Conservation (phyloP, 441 rosid genomes). For the Erodium moschatum region DNA sequence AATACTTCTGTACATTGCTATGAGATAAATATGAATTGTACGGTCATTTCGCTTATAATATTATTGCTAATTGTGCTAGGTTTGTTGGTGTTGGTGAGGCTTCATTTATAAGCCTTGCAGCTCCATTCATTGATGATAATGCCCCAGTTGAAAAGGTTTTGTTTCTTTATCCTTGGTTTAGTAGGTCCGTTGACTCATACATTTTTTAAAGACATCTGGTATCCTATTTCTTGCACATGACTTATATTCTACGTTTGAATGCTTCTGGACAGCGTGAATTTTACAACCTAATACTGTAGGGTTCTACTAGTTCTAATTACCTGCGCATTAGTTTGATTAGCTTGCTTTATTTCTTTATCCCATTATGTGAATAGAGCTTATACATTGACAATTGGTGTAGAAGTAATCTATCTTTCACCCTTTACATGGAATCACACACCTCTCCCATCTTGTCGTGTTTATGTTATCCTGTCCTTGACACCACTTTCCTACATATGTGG, state of each 20-base stretch:
- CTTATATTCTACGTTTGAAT: not conserved
- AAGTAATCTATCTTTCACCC: not conserved
- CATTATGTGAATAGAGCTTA: not conserved
- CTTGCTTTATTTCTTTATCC: not conserved
- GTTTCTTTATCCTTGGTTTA: conserved; percentile 7
- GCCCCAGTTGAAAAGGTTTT: conserved; percentile 76
- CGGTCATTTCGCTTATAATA: not conserved
- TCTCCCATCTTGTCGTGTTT: not conserved
- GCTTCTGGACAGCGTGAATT: not conserved
- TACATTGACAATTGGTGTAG: not conserved
- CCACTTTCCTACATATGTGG: conserved; percentile 2
- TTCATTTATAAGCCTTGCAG: conserved; percentile 93
- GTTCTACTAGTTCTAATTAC: not conserved
- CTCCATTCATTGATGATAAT: conserved; percentile 92
- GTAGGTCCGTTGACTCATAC: not conserved
- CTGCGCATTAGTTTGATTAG: not conserved
- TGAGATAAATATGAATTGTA: conserved; percentile 1
- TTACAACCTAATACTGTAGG: not conserved
- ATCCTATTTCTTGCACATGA: not conserved
- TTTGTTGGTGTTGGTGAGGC: conserved; percentile 98
- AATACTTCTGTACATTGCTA: conserved; percentile 12
- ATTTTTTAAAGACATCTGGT: not conserved
- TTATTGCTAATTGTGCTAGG: conserved; percentile 32
- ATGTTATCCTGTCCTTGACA: not conserved
- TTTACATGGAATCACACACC: not conserved